Evolutionary conservation across 2,329 filamentous ascomycete genomes (phyloP), one percentile per base, ranked within the genome.

Genomic region (Fusarium fracticaudum): DNA sequence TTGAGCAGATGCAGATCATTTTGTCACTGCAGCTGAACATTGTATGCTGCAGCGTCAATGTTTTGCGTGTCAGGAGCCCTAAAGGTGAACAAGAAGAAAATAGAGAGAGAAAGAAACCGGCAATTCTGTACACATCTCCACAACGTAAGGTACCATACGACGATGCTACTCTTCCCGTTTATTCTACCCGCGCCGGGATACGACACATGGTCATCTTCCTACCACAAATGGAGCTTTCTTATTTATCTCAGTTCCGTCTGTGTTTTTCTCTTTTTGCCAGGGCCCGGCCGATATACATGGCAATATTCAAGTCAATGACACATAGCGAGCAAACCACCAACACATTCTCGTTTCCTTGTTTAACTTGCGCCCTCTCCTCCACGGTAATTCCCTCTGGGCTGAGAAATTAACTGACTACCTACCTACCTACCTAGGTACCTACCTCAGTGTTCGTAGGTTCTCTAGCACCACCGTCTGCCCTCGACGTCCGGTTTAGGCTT

Each of bases 81-180:
- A 57, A 44, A 40, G 43, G 58, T 44, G 51, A 47, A 20, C 11
- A 18, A 11, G 9, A 24, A 24, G 9, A 26, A 29, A 29, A 22
- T 3, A 22, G 8, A 31, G 45, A 48, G 45, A 29, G 22, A 24
- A 48, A 64, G 41, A 55, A 60, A 60, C 41, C 22, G 41, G 13
- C 51, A 68, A 60, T 48, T 58, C 24, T 48, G 18, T 58, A 50
- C 41, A 50, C 59, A 57, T 60, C 62, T 67, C 67, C 67, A 74
- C 66, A 57, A 76, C 33, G 14, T 15, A 35, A 35, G 33, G 33
- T 35, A 35, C 75, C 68, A 71, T 71, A 77, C 68, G 71, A 77
- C 64, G 14, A 53, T 31, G 29, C 35, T 48, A 40, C 65, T 24
- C 29, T 24, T 59, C 43, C 65, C 61, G 17, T 55, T 29, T 31